Conservation (phyloP, 2,329 filamentous ascomycete genomes). For the Plenodomus lindquistii region DNA sequence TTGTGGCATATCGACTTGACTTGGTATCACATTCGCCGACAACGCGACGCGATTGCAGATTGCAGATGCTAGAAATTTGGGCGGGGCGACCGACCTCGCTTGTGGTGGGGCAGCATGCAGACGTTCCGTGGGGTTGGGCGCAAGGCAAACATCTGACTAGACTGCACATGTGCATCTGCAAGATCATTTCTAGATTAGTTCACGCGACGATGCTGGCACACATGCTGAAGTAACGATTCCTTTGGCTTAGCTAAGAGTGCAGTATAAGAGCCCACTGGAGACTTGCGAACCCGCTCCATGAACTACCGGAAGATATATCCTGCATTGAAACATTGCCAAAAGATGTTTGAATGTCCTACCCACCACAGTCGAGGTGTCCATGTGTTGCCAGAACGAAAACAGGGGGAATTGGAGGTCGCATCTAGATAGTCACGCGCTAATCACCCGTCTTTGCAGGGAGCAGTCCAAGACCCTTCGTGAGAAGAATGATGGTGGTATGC, state of each 20-base stretch:
- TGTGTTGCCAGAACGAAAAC: conserved; percentile 38
- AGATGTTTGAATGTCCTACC: conserved; percentile 27
- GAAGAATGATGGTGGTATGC: conserved; percentile 30
- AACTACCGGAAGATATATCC: conserved; percentile 20
- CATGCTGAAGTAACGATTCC: conserved; percentile 30
- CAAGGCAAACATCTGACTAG: conserved; percentile 15
- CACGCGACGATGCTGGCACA: not conserved
- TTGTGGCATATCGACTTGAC: not conserved
- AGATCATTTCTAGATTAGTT: not conserved
- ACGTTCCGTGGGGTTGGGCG: conserved; percentile 7
- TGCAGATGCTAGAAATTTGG: conserved; percentile 10
- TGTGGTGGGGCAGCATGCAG: conserved; percentile 12
- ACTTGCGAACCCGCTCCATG: conserved; percentile 20
- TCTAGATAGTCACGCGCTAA: conserved; percentile 34
- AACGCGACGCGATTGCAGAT: conserved; percentile 4
- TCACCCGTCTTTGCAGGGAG: conserved; percentile 25
- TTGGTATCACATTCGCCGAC: too few species aligned
- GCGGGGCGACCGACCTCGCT: conserved; percentile 7
- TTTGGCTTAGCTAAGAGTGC: conserved; percentile 37
- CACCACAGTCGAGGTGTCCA: conserved; percentile 27
- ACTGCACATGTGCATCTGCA: conserved; percentile 2
- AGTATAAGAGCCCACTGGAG: conserved; percentile 27
- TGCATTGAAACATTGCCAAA: conserved; percentile 25
- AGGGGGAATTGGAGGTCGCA: conserved; percentile 40
- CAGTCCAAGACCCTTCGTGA: conserved; percentile 22